These are phyloP conservation scores for Kurtzmaniella natalensis DNA, from an alignment of 1,139 yeast species.

Conservation along the genomic window DNA sequence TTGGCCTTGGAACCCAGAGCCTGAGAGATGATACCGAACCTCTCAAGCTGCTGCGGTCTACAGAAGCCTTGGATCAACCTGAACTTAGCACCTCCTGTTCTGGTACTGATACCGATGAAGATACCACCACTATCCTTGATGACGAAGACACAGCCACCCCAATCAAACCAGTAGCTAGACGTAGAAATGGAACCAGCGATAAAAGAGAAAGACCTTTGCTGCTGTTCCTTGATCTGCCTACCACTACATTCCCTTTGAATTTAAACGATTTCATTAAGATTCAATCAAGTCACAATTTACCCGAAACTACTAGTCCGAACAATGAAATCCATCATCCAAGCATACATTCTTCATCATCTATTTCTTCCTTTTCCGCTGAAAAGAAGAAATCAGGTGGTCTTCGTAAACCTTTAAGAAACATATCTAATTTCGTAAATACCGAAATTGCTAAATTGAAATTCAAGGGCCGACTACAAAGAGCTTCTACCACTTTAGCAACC, in stretches of 20 bases:
- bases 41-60: too few relatives aligned
- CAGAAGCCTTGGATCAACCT: too few relatives aligned
- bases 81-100: not conserved
- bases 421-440: constrained; percentile 5
- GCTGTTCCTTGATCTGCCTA: constrained; percentile 7
- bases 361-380: not conserved
- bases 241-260: constrained; percentile 4
- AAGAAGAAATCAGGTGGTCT: constrained; percentile 12
- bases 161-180: not conserved
- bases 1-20: constrained; percentile 1
- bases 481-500: constrained; percentile 4
- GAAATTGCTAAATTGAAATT: not conserved
- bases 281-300: constrained; percentile 1
- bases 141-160: not conserved
- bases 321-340: not conserved
- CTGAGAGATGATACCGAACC: not conserved
- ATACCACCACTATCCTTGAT: constrained; percentile 1
- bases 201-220: constrained; percentile 6
- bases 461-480: not conserved
- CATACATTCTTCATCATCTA: too few relatives aligned
- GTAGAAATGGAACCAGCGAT: constrained; percentile 1
- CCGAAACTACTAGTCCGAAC: not conserved
- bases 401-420: constrained; percentile 20
- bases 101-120: constrained; percentile 2
- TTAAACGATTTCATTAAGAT: constrained; percentile 6